Conservation (phyloP, 1,139 yeast genomes). For the Pichia norvegensis region DNA sequence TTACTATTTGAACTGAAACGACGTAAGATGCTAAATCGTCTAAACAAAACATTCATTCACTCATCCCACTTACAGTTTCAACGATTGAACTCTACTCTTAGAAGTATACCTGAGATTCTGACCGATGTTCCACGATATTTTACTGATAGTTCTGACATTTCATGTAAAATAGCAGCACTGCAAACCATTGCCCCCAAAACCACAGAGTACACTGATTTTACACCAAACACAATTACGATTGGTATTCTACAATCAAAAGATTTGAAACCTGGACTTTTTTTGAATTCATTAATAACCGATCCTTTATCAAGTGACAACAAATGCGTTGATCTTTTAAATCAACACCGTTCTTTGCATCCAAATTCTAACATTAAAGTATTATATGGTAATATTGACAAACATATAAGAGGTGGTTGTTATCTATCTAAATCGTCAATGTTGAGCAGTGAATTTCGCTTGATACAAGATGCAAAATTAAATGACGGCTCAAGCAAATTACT, state of each 20-base stretch:
- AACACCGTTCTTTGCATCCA: constrained; percentile 10
- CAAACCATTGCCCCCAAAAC: constrained; percentile 10
- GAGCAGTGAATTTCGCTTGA: constrained; percentile 21
- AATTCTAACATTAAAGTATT: constrained; percentile 14
- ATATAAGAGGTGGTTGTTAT: constrained; percentile 13
- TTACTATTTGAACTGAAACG: no score
- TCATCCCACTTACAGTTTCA: neutral
- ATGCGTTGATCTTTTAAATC: constrained; percentile 13
- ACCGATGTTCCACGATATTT: constrained; percentile 10
- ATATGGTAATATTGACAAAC: constrained; percentile 10
- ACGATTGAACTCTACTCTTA: constrained; percentile 1
- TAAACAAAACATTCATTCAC: neutral
- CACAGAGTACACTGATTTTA: constrained; percentile 5
- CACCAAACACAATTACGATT: constrained; percentile 20
- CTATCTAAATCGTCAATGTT: constrained; percentile 25
- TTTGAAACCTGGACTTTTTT: constrained; percentile 16
- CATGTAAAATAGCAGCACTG: constrained; percentile 13
- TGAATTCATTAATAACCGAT: constrained; percentile 22
- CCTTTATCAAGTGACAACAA: constrained; percentile 21
- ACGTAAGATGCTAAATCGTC: neutral
- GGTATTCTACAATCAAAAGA: constrained; percentile 21
- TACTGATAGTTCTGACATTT: constrained; percentile 8
- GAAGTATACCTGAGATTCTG: constrained; percentile 6
- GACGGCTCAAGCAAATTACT: constrained; percentile 16
- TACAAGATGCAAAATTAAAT: constrained; percentile 23